Conservation (phyloP, 2,329 filamentous ascomycete species). For the Trematosphaeria pertusa region DNA sequence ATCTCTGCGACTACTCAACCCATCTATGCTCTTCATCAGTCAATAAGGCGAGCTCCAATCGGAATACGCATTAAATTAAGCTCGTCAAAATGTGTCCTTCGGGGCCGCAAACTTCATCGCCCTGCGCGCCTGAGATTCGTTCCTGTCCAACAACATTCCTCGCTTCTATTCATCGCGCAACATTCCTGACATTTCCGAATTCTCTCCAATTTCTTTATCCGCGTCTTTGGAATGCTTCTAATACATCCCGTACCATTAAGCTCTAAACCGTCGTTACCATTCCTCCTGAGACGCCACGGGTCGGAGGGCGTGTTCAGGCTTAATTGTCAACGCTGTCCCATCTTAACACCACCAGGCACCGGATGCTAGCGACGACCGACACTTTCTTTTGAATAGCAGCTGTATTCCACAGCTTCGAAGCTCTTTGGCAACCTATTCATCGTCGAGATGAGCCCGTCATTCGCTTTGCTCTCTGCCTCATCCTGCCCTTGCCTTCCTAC, state of each 20-base stretch:
- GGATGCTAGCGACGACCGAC: conserved; percentile 16
- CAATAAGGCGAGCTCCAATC: neutral
- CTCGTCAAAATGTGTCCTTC: conserved; percentile 14
- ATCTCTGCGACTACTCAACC: conserved; percentile 10
- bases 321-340: conserved; percentile 25
- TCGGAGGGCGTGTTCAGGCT: conserved; percentile 36
- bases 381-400: conserved; percentile 16
- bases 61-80: neutral
- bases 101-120: conserved; percentile 13
- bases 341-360: conserved; percentile 20
- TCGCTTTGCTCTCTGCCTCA: conserved; percentile 12
- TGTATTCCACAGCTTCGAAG: conserved; percentile 14
- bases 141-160: conserved; percentile 24
- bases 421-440: conserved; percentile 17
- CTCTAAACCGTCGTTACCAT: conserved; percentile 21
- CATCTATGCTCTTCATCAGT: neutral
- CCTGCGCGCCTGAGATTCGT: conserved; percentile 6
- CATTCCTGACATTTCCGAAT: conserved; percentile 21
- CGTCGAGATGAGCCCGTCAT: conserved; percentile 27
- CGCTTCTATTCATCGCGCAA: conserved; percentile 17
- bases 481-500: conserved; percentile 7
- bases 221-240: conserved; percentile 25
- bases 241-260: conserved; percentile 19
- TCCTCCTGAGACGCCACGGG: conserved; percentile 34
- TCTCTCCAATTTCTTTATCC: conserved; percentile 6